Percentiles rank a stretch among this genome's conserved stretches.
Conservation (phyloP, 331 rosid species). For the Malus hybrid region DNA sequence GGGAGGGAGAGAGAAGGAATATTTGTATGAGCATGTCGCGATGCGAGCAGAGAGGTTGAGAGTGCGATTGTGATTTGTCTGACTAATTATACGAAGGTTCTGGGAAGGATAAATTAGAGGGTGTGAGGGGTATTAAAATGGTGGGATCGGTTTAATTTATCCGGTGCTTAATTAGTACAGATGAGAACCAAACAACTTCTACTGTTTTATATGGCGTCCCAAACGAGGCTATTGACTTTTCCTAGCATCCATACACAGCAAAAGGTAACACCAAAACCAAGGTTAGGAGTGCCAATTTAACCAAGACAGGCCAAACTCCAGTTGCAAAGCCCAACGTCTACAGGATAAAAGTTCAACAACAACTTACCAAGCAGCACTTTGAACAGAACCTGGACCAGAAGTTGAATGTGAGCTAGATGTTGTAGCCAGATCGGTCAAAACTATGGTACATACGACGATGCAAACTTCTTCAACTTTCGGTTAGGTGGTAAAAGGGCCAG, state of each 20-base stretch:
- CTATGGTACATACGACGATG: neutral
- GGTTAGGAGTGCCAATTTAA: neutral
- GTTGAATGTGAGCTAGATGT: neutral
- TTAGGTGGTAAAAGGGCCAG: neutral
- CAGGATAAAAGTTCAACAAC: neutral
- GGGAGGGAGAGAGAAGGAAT: no score
- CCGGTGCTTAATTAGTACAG: no score
- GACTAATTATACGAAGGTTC: no score
- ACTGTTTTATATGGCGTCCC: no score
- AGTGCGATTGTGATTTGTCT: no score
- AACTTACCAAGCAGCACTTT: neutral
- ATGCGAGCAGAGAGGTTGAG: no score
- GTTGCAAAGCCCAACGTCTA: neutral
- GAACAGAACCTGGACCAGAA: neutral
- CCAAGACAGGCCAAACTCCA: neutral
- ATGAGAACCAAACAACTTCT: no score
- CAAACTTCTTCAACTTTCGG: neutral
- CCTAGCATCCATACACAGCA: neutral
- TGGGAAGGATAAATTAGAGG: no score
- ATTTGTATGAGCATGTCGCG: no score
- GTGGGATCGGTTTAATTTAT: no score
- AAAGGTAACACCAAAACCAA: neutral
- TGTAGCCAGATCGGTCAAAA: neutral
- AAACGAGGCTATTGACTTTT: neutral
- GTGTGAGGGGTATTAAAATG: no score